Base-by-base conservation (phyloP, 2,329 filamentous ascomycete species). In the Fusarium continuum region DNA sequence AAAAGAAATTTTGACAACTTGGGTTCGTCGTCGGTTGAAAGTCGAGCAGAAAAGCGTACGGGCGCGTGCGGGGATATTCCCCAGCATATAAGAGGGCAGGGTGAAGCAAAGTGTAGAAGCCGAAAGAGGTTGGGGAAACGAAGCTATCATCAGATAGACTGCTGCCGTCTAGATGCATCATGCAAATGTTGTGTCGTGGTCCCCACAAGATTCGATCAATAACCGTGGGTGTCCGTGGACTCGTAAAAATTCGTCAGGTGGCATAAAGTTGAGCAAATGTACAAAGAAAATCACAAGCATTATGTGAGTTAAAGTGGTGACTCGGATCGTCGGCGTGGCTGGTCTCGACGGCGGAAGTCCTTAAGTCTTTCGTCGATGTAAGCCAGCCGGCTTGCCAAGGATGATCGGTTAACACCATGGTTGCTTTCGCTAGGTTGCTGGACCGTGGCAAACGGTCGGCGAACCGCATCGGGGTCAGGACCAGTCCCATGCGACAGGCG, bases 351-450 rank as follows among this genome's bases (percentile, higher is more conserved):
- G 57, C 83, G 80, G 55, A 87, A 77, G 57, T 85, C 82, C 64
- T 81, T 82, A 36, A 87, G 79, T 31, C 84, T 82, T 64, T 85
- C 80, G 67, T 87, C 84, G 40, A 87, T 80, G 60, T 87, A 86
- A 5, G 84, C 83, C 51, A 87, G 74, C 10, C 83, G 82, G 29
- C 79, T 80, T 19, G 80, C 78, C 36, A 87, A 73, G 31, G 80
- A 81, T 13, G 80, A 74, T 53, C 78, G 76, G 19, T 77, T 73
- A 7, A 75, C 69, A n/a, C 75, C 67, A 6, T 73, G 52, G 32
- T 68, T 73, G 17, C 75, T 70, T 34, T 78, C 77, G 5, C 69
- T 60, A 17, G 77, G 72, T 64, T 83, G 82, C 63, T 87, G 84
- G 29, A 87, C 77, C 0, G 85, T 88, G 10, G 85, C 82, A 71